phyloP scores from a whole-genome alignment of 2,329 filamentous ascomycete genomes.

The Cytospora mali region DNA sequence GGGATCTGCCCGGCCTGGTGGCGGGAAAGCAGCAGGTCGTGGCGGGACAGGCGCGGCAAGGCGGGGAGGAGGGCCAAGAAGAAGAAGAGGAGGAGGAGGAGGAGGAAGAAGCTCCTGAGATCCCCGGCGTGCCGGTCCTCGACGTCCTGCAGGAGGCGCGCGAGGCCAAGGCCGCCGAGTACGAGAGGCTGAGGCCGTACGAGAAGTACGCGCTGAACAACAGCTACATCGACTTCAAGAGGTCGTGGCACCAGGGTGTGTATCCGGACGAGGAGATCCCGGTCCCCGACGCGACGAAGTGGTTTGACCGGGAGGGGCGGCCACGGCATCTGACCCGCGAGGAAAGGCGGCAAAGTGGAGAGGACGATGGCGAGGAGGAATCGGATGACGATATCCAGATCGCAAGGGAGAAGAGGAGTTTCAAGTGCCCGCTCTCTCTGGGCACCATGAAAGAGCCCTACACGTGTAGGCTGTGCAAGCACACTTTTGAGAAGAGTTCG shows the following conservation, averaged over 20 bases:
- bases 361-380: slow-evolving; percentile 41
- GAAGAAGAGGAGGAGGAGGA: slow-evolving; percentile 33
- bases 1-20: slow-evolving; percentile 39
- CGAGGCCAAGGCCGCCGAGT: slow-evolving; percentile 44
- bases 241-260: slow-evolving; percentile 57
- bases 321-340: slow-evolving; percentile 34
- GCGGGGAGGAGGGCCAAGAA: slow-evolving; percentile 31
- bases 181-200: slow-evolving; percentile 44
- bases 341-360: slow-evolving; percentile 24
- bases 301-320: slow-evolving; percentile 53
- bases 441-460: slow-evolving; percentile 66
- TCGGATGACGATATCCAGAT: slow-evolving; percentile 70
- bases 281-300: slow-evolving; percentile 55
- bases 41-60: slow-evolving; percentile 32
- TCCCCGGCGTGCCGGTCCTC: slow-evolving; percentile 24
- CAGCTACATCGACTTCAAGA: slow-evolving; percentile 62
- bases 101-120: slow-evolving; percentile 22
- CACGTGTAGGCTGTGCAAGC: slow-evolving; percentile 68
- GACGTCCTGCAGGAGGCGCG: slow-evolving; percentile 40
- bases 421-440: slow-evolving; percentile 71
- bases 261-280: slow-evolving; percentile 52
- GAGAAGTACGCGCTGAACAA: slow-evolving; percentile 59
- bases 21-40: slow-evolving; percentile 33
- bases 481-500: slow-evolving; percentile 69
- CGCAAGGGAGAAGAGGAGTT: slow-evolving; percentile 62